Evolutionary conservation across 176 grass and related monocot genomes (phyloP).

Genomic region (Carex parvula): DNA sequence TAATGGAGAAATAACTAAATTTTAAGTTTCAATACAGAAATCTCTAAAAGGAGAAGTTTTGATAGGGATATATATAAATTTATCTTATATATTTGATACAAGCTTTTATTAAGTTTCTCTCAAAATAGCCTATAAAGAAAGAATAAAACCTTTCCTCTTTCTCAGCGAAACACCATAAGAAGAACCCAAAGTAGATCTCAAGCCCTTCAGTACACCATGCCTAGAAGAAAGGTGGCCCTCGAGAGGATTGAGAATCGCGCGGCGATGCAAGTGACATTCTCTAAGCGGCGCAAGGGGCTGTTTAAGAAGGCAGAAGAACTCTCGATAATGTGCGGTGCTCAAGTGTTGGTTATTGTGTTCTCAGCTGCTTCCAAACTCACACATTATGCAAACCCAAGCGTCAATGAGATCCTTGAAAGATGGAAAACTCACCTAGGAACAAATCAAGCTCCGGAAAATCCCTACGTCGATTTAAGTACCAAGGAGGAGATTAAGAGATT

Average conservation of each 20-base stretch:
- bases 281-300: conserved; percentile 62
- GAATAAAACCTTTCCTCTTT: neutral
- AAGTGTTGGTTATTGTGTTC: conserved; percentile 80
- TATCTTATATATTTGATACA: too few species aligned
- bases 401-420: conserved; percentile 71
- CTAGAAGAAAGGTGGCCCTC: conserved; percentile 66
- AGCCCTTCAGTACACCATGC: neutral
- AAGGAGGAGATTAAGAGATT: conserved; percentile 3
- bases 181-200: neutral
- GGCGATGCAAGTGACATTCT: conserved; percentile 88
- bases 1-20: too few species aligned
- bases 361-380: conserved; percentile 72
- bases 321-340: conserved; percentile 69
- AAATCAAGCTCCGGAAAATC: conserved; percentile 35
- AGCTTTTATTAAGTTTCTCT: too few species aligned
- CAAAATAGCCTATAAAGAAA: neutral
- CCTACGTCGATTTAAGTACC: conserved; percentile 34
- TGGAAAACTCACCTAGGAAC: conserved; percentile 41
- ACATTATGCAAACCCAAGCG: conserved; percentile 45
- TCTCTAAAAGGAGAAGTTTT: too few species aligned
- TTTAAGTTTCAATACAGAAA: too few species aligned
- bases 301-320: conserved; percentile 92
- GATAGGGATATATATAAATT: too few species aligned
- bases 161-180: neutral
- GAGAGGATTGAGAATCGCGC: conserved; percentile 65